Percentiles rank a stretch among this genome's conserved stretches.
phyloP scores from a whole-genome alignment of 352 stramenopile species.

The Phytophthora fragariaefolia region DNA sequence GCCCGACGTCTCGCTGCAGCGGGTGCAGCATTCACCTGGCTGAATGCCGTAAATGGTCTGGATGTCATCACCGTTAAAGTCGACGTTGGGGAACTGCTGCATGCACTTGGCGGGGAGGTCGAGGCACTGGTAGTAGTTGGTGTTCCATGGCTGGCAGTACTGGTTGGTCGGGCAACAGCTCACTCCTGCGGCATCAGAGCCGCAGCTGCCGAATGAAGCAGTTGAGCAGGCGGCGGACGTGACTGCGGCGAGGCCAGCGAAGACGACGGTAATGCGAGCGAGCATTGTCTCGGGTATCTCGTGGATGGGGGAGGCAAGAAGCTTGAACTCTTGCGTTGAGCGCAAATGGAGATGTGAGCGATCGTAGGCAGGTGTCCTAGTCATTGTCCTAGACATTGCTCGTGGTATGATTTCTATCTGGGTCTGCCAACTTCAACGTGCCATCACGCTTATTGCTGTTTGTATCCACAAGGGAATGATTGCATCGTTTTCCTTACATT shows the following conservation, averaged over 20 bases:
- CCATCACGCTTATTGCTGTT: slow-evolving; percentile 10
- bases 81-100: slow-evolving; percentile 36
- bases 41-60: slow-evolving; percentile 35
- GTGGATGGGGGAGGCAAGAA: slow-evolving; percentile 1
- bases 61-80: slow-evolving; percentile 44
- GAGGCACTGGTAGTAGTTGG: slow-evolving; percentile 34
- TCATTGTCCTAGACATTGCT: no score
- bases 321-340: slow-evolving; percentile 14
- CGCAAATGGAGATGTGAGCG: slow-evolving; percentile 26
- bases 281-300: slow-evolving; percentile 28
- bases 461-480: slow-evolving; percentile 19
- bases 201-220: slow-evolving; percentile 8
- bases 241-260: slow-evolving; percentile 11
- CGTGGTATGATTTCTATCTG: not conserved
- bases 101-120: slow-evolving; percentile 20
- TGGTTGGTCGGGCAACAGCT: slow-evolving; percentile 22
- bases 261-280: slow-evolving; percentile 15
- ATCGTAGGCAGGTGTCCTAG: not conserved
- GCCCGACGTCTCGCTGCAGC: slow-evolving; percentile 18
- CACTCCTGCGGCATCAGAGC: slow-evolving; percentile 9
- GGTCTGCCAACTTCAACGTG: slow-evolving; percentile 10
- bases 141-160: slow-evolving; percentile 37
- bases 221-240: slow-evolving; percentile 5
- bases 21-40: slow-evolving; percentile 30
- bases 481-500: not conserved